Evolutionary conservation across 164 flowering plant species (phyloP), one percentile per base, ranked within the genome.

Genomic region (Liquidambar formosana): DNA sequence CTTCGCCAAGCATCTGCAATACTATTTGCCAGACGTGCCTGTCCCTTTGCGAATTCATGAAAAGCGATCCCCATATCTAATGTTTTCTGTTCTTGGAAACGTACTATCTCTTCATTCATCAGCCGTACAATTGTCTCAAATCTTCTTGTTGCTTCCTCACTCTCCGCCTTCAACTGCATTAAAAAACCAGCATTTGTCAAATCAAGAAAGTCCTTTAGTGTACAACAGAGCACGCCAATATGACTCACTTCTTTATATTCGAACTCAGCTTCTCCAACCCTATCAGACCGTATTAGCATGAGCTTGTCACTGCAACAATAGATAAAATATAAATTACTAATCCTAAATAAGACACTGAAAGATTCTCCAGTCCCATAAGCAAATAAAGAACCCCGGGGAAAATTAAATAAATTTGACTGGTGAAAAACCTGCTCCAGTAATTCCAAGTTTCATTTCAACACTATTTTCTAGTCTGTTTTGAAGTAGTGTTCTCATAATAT

Each of bases 1-100:
- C 91, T 83, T 67, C 94, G 78, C 99, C 99, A 91, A 26, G 89
- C 99, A 74, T 87, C 86, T 10, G 98, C 99, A 25, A 93, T 78
- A 51, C 86, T 78, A 64, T 84, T 93, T 25, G 98, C 93, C 33
- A 93, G 80, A 6, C 80, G 88, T 10, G 96, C 93, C 75, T 94
- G 99, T 26, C 99, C 98, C 79, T 86, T 87, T 1, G 98, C 95
- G 76, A 94, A 87, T 77, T 92, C 89, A 66, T 94, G 99, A 74
- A 92, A 92, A 27, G 95, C 97, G 56, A 87, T 57, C 43, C 97
- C 97, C 88, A 92, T 80, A 43, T 94, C 97, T 38, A 71, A 21
- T 23, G 97, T 92, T 74, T 92, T 92, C 68, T 91, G 92, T 65
- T 92, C 97, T 80, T 92, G 99, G 64, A 94, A 94, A 8, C 86